Conservation (phyloP, 371 early-diverging fungal species). For the Actinomortierella ambigua region DNA sequence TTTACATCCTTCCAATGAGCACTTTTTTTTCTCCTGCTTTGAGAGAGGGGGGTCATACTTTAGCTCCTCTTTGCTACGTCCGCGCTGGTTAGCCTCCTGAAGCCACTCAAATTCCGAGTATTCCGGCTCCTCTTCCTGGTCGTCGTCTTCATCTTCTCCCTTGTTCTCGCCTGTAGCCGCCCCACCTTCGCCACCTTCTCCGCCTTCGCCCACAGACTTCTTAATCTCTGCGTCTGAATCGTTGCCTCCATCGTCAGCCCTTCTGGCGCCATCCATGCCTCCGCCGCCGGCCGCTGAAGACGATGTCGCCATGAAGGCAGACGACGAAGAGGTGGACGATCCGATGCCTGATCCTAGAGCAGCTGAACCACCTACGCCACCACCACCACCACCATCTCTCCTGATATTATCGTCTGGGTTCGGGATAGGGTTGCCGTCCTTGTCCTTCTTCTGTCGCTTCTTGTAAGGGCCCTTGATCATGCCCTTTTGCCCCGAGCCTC, state of each 20-base stretch:
- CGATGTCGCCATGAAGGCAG: too few relatives aligned
- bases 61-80: slow-evolving; percentile 47
- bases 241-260: neutral
- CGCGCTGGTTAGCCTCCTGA: slow-evolving; percentile 37
- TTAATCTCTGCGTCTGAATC: neutral
- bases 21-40: neutral
- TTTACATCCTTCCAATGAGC: too few relatives aligned
- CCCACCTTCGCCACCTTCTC: slow-evolving; percentile 14
- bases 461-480: slow-evolving; percentile 43
- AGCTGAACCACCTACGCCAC: neutral
- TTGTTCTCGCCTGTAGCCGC: slow-evolving; percentile 21
- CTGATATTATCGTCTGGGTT: slow-evolving; percentile 2
- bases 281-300: too few relatives aligned
- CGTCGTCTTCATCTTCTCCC: slow-evolving; percentile 41
- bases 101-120: slow-evolving; percentile 46
- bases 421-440: slow-evolving; percentile 7
- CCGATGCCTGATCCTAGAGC: neutral
- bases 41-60: slow-evolving; percentile 24
- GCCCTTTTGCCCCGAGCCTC: slow-evolving; percentile 19
- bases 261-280: neutral
- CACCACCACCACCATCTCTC: slow-evolving; percentile 6
- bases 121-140: slow-evolving; percentile 47
- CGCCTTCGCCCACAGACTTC: slow-evolving; percentile 5
- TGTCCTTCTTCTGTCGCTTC: slow-evolving; percentile 42
- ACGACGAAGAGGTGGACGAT: too few relatives aligned